Evolutionary conservation across 2,329 filamentous ascomycete genomes (phyloP).

Genomic region (Aureobasidium sp.): DNA sequence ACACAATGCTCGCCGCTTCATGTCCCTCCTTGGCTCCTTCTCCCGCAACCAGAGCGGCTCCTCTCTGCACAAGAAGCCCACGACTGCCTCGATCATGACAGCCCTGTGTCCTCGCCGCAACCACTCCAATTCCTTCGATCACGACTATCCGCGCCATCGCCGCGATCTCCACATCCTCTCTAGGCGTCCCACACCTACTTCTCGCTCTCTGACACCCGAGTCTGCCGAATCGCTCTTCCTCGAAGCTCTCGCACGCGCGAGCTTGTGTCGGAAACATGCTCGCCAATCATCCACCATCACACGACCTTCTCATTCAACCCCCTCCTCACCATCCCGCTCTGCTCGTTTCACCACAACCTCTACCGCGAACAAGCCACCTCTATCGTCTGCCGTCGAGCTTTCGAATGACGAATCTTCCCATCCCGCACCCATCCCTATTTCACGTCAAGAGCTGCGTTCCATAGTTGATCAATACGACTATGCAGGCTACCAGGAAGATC

Average conservation of each 20-base stretch:
- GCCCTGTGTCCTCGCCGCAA: constrained; percentile 9
- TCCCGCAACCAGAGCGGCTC: constrained; percentile 37
- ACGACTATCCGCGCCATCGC: background rate
- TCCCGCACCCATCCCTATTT: constrained; percentile 21
- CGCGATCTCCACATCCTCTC: constrained; percentile 7
- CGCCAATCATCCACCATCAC: constrained; percentile 16
- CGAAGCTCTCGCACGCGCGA: constrained; percentile 13
- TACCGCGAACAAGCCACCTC: background rate
- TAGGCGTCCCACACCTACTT: background rate
- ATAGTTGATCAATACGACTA: constrained; percentile 36
- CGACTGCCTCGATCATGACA: constrained; percentile 36
- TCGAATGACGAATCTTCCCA: background rate
- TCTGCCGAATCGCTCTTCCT: constrained; percentile 16
- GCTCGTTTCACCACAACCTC: background rate
- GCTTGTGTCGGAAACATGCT: constrained; percentile 15
- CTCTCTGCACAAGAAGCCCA: background rate
- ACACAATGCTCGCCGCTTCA: constrained; percentile 57
- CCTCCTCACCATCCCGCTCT: background rate
- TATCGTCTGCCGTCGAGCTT: background rate
- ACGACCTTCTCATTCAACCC: background rate
- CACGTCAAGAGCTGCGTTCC: constrained; percentile 39
- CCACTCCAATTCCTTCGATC: background rate
- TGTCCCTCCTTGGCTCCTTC: constrained; percentile 54
- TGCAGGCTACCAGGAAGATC: background rate
- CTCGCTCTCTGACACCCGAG: constrained; percentile 1